These are phyloP conservation scores for Eurotiales sp. DNA, from an alignment of 2,329 filamentous ascomycete species.

Conservation along the genomic window DNA sequence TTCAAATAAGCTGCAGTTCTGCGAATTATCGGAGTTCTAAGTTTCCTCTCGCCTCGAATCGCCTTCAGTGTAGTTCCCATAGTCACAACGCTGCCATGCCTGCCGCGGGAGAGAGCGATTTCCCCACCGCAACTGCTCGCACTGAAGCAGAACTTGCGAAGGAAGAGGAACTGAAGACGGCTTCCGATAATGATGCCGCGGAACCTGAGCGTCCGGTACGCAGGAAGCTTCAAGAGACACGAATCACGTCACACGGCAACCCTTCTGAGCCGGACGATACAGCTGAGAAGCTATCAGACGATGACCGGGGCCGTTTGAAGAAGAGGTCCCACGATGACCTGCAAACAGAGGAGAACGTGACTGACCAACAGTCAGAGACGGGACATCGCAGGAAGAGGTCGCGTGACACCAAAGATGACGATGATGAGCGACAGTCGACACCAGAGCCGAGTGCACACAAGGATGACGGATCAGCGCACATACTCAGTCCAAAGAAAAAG, in stretches of 20 bases:
- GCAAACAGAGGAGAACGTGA: conserved; percentile 25
- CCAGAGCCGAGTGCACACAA: conserved; percentile 15
- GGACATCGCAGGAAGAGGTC: conserved; percentile 17
- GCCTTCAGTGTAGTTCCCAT: background rate
- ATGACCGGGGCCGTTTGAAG: conserved; percentile 21
- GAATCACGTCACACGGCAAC: conserved; percentile 45
- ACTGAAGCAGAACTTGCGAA: conserved; percentile 18
- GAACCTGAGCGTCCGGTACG: conserved; percentile 55
- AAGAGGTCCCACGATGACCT: conserved; percentile 36
- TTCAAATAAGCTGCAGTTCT: background rate
- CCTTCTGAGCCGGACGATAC: conserved; percentile 17
- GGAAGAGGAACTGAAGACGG: conserved; percentile 17
- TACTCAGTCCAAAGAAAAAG: conserved; percentile 40
- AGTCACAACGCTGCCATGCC: conserved; percentile 17
- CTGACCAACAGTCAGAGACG: conserved; percentile 7
- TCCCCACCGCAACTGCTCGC: too few relatives aligned
- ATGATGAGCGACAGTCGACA: conserved; percentile 37
- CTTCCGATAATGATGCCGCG: conserved; percentile 23
- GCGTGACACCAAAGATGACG: conserved; percentile 19
- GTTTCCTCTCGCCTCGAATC: background rate
- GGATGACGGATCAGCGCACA: conserved; percentile 20
- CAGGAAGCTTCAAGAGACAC: conserved; percentile 59
- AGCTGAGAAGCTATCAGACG: conserved; percentile 12
- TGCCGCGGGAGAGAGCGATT: conserved; percentile 15
- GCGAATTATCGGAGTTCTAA: background rate